phyloP scores from a whole-genome alignment of 2,329 filamentous ascomycete genomes.

The Hysterium pulicare region DNA sequence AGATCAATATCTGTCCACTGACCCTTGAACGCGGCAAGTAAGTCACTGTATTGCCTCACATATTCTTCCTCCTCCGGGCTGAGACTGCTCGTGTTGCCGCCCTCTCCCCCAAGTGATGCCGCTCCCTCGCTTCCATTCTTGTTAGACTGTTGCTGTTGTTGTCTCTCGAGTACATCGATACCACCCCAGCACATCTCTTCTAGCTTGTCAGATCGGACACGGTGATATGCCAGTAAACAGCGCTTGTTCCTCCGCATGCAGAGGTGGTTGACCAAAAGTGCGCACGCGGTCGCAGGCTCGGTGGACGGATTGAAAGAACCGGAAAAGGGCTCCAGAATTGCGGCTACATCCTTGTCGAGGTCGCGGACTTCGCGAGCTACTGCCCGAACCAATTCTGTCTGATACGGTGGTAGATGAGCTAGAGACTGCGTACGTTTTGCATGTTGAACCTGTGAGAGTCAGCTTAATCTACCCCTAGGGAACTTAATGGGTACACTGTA shows the following conservation, averaged over 20 bases:
- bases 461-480: slow-evolving; percentile 6
- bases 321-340: slow-evolving; percentile 76
- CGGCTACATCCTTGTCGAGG: slow-evolving; percentile 78
- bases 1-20: slow-evolving; percentile 98
- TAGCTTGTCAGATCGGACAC: slow-evolving; percentile 82
- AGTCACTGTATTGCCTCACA: slow-evolving; percentile 83
- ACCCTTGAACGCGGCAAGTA: slow-evolving; percentile 94
- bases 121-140: slow-evolving; percentile 23
- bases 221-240: slow-evolving; percentile 90
- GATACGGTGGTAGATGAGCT: slow-evolving; percentile 82
- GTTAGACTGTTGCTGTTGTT: slow-evolving; percentile 50
- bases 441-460: slow-evolving; percentile 70
- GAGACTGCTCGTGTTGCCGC: slow-evolving; percentile 65
- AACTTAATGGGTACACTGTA: slow-evolving; percentile 38
- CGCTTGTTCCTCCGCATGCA: slow-evolving; percentile 96
- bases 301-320: slow-evolving; percentile 80
- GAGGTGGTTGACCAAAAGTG: slow-evolving; percentile 86
- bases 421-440: slow-evolving; percentile 92
- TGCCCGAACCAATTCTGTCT: slow-evolving; percentile 82
- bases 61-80: slow-evolving; percentile 98
- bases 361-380: slow-evolving; percentile 91
- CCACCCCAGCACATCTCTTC: slow-evolving; percentile 94
- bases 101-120: slow-evolving; percentile 44
- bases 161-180: slow-evolving; percentile 71
- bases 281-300: slow-evolving; percentile 81